These are phyloP conservation scores for Euphrasia confusa DNA, from an alignment of 257 asterid species.

Conservation along the genomic window DNA sequence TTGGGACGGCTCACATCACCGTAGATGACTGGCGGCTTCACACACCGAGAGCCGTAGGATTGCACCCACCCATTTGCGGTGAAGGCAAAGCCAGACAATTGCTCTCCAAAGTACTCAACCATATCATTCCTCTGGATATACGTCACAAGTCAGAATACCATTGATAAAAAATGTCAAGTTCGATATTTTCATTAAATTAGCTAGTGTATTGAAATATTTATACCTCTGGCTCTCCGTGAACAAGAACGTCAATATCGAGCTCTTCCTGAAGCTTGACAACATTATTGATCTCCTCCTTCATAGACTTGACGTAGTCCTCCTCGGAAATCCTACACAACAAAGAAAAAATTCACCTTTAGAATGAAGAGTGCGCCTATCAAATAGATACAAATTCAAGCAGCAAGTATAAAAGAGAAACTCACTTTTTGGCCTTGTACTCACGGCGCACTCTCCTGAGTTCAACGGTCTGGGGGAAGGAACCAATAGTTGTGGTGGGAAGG, in stretches of 20 bases:
- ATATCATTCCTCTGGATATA: constrained; percentile 80
- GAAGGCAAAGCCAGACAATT: constrained; percentile 90
- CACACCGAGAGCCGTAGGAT: constrained; percentile 95
- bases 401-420: constrained; percentile 22
- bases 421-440: constrained; percentile 95
- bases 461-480: constrained; percentile 94
- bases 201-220: not conserved
- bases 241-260: constrained; percentile 94
- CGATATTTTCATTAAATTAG: not conserved
- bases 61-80: constrained; percentile 99
- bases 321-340: constrained; percentile 61
- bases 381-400: not conserved
- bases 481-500: constrained; percentile 97
- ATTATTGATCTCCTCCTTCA: constrained; percentile 82
- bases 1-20: constrained; percentile 99
- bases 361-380: not conserved
- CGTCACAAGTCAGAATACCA: not conserved
- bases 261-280: constrained; percentile 98
- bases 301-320: constrained; percentile 79
- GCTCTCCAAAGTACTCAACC: constrained; percentile 99
- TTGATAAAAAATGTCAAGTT: not conserved
- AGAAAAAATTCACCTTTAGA: constrained; percentile 22
- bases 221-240: constrained; percentile 99
- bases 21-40: constrained; percentile 96
- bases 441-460: constrained; percentile 97